Evolutionary conservation across 768 basidiomycete species (phyloP).

Genomic region (Pulveroboletus sp.): DNA sequence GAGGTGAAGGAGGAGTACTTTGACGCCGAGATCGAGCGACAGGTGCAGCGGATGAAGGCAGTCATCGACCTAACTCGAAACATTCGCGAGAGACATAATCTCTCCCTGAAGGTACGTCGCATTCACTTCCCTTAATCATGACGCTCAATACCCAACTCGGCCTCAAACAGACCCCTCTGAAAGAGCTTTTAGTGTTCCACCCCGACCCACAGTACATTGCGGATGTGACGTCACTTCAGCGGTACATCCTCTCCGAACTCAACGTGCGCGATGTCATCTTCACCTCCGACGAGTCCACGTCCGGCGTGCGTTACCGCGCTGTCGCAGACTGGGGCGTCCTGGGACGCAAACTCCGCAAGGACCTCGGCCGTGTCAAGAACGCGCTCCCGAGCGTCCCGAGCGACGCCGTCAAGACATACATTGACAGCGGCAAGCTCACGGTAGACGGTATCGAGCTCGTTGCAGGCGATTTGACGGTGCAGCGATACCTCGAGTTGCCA

Average conservation of each 20-base stretch:
- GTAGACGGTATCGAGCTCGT: slow-evolving; percentile 91
- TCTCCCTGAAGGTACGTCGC: slow-evolving; percentile 81
- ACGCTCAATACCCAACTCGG: background rate
- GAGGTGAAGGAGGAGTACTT: slow-evolving; percentile 93
- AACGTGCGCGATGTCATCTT: slow-evolving; percentile 91
- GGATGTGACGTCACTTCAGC: slow-evolving; percentile 80
- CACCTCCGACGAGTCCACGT: slow-evolving; percentile 81
- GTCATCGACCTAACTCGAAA: slow-evolving; percentile 91
- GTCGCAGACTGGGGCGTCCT: slow-evolving; percentile 95
- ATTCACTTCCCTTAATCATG: background rate
- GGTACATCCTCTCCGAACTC: slow-evolving; percentile 91
- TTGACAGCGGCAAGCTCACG: slow-evolving; percentile 67
- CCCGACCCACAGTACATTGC: slow-evolving; percentile 77
- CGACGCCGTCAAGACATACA: slow-evolving; percentile 77
- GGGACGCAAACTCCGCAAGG: slow-evolving; percentile 91
- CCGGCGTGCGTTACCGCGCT: slow-evolving; percentile 87
- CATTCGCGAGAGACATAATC: slow-evolving; percentile 80
- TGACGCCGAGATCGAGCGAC: slow-evolving; percentile 88
- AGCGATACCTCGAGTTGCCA: slow-evolving; percentile 85
- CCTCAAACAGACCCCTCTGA: slow-evolving; percentile 73
- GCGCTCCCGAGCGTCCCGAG: slow-evolving; percentile 80
- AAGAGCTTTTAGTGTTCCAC: slow-evolving; percentile 93
- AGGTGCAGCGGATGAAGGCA: slow-evolving; percentile 91
- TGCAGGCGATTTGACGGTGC: slow-evolving; percentile 87
- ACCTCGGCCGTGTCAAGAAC: slow-evolving; percentile 84